Evolutionary conservation across 2,329 filamentous ascomycete genomes (phyloP).

Genomic region (Clarireedia monteithiana): DNA sequence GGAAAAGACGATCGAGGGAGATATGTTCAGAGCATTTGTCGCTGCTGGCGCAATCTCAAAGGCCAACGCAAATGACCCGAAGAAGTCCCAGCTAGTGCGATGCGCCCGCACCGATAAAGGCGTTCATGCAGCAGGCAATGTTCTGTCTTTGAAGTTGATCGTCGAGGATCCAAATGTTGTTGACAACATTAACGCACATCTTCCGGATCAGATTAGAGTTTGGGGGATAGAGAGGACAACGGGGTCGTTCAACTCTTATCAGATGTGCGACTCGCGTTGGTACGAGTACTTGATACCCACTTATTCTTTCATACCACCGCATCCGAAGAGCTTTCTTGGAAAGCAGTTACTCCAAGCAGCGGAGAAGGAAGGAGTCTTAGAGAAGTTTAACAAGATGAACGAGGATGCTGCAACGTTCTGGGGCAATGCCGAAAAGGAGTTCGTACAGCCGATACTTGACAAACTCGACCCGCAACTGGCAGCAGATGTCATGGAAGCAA

Average conservation of each 20-base stretch:
- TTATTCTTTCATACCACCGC: constrained; percentile 85
- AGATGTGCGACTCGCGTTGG: constrained; percentile 88
- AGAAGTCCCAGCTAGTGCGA: constrained; percentile 88
- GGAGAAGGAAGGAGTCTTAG: constrained; percentile 63
- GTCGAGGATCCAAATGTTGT: constrained; percentile 85
- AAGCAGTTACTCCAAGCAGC: constrained; percentile 75
- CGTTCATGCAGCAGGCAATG: constrained; percentile 90
- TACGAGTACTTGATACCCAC: constrained; percentile 97
- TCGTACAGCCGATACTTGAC: constrained; percentile 64
- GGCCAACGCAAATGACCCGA: constrained; percentile 91
- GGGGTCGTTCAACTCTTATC: constrained; percentile 89
- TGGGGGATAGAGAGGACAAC: constrained; percentile 91
- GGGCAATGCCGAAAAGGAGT: constrained; percentile 70
- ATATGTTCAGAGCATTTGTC: constrained; percentile 88
- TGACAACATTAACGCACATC: constrained; percentile 78
- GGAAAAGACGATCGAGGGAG: constrained; percentile 92
- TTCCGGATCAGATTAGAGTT: constrained; percentile 83
- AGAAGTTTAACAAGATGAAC: constrained; percentile 61
- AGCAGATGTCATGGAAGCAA: constrained; percentile 52
- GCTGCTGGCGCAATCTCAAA: constrained; percentile 90
- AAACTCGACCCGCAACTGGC: constrained; percentile 55
- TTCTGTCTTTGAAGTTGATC: constrained; percentile 92
- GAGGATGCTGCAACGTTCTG: constrained; percentile 77
- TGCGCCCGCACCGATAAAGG: constrained; percentile 97
- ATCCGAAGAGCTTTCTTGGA: constrained; percentile 79